These are phyloP conservation scores for Solanum okadae DNA, from an alignment of 257 asterid species.

Conservation along the genomic window DNA sequence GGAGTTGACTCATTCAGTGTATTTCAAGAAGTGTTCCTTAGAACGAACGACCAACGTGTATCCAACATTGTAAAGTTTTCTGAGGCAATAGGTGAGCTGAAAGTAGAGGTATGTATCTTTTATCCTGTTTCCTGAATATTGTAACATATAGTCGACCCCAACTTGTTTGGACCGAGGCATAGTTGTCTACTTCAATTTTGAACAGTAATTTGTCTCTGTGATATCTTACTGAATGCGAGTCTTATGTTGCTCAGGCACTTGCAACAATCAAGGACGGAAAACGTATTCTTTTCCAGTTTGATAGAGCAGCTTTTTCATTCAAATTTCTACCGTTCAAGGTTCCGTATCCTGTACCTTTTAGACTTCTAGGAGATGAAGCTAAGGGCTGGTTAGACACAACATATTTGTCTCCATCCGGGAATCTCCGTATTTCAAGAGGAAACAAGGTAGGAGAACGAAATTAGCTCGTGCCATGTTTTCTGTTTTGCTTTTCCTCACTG, in stretches of 20 bases:
- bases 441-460: constrained; percentile 55
- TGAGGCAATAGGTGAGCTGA: constrained; percentile 66
- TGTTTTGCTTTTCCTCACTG: neutral
- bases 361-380: constrained; percentile 92
- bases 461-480: neutral
- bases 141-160: neutral
- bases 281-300: constrained; percentile 73
- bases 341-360: constrained; percentile 90
- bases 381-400: constrained; percentile 97
- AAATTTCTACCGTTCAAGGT: constrained; percentile 84
- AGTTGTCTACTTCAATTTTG: neutral
- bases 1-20: constrained; percentile 86
- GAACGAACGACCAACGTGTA: constrained; percentile 67
- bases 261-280: constrained; percentile 63
- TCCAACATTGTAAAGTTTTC: constrained; percentile 83
- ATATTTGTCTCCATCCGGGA: constrained; percentile 80
- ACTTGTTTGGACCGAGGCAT: no score
- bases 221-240: neutral
- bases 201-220: neutral
- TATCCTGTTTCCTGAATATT: neutral
- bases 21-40: constrained; percentile 82
- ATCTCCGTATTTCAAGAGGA: constrained; percentile 80
- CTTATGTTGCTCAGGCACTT: constrained; percentile 38
- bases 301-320: constrained; percentile 79
- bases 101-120: constrained; percentile 66